Conservation (phyloP, 2,329 filamentous ascomycete genomes). For the Sclerotiophoma versabilis region DNA sequence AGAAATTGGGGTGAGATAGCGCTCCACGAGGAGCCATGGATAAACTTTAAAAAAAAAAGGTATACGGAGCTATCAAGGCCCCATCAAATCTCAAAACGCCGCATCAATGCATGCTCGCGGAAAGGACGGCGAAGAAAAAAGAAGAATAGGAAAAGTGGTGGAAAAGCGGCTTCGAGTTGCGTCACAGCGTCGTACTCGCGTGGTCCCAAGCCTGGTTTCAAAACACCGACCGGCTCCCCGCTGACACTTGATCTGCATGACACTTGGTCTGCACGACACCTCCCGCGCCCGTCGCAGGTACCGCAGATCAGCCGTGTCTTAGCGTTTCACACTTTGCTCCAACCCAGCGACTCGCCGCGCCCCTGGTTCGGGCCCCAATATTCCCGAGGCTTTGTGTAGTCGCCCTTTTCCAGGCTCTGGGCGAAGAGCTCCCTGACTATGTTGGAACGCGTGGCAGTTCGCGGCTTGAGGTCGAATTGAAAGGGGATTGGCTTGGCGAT, state of each 20-base stretch:
- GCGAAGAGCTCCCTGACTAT: conserved; percentile 45
- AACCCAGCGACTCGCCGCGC: conserved; percentile 40
- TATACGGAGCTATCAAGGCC: too few relatives aligned
- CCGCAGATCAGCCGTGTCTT: neutral
- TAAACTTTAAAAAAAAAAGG: too few relatives aligned
- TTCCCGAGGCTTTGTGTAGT: conserved; percentile 46
- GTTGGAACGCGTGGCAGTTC: conserved; percentile 41
- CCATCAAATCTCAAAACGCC: too few relatives aligned
- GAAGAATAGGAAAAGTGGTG: neutral
- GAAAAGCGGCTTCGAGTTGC: too few relatives aligned
- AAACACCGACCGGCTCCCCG: conserved; percentile 24
- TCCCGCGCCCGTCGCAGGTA: conserved; percentile 9
- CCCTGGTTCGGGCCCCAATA: conserved; percentile 52
- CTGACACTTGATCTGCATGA: neutral
- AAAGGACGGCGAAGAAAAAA: neutral
- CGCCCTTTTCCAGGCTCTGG: conserved; percentile 47
- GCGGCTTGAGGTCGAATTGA: conserved; percentile 50
- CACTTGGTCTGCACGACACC: neutral
- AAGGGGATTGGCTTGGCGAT: conserved; percentile 57
- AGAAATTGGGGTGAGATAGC: too few relatives aligned
- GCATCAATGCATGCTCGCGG: neutral
- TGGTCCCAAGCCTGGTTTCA: neutral
- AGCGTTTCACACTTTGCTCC: conserved; percentile 45
- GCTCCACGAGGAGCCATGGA: too few relatives aligned
- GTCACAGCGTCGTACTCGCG: neutral